Evolutionary conservation across 768 basidiomycete species (phyloP), one percentile per base, ranked within the genome.

Genomic region (Scleroderma citrinum): DNA sequence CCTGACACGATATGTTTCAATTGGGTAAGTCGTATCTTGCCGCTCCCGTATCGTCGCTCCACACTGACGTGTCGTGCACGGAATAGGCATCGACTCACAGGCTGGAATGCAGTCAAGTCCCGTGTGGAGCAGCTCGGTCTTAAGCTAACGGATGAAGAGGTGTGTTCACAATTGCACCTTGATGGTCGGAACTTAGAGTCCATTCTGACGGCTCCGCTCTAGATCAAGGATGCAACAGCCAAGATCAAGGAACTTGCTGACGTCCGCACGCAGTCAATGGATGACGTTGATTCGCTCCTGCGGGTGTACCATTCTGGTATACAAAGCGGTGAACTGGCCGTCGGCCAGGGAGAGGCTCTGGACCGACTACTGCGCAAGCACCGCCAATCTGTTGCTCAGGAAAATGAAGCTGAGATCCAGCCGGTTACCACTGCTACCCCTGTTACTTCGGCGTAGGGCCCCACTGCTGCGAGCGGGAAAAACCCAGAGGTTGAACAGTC

Each of bases 241-340:
- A 97, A 96, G 81, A 97, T 98, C 78, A 99, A 99, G 82, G 93
- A 96, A 69, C 85, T 99, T 47, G 96, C 96, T 10, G 96, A 99
- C 61, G 91, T 98, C 47, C 85, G 92, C 54, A 97, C 95, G 10
- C 96, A 99, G 68, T 92, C 89, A 12, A 98, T 99, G 92, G 94
- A 98, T 62, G 95, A 98, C 63, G 96, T 99, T 52, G 96, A 99
- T 70, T 89, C 92, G 29, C 83, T 99, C 32, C 79, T 99, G 39
- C 90, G 96, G 64, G 79, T 98, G 35, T 97, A 96, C 71, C 93
- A 97, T 76, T 87, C 87, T 46, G 92, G 87, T 30, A 92, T 97
- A 67, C 83, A 87, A 63, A 85, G 85, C 32, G 96, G 96, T 49
- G 83, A 90, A 65, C 87, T 99, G 60, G 83, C 82, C 39, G 86